Conservation (phyloP, 257 asterid species). For the Primulina eburnea region DNA sequence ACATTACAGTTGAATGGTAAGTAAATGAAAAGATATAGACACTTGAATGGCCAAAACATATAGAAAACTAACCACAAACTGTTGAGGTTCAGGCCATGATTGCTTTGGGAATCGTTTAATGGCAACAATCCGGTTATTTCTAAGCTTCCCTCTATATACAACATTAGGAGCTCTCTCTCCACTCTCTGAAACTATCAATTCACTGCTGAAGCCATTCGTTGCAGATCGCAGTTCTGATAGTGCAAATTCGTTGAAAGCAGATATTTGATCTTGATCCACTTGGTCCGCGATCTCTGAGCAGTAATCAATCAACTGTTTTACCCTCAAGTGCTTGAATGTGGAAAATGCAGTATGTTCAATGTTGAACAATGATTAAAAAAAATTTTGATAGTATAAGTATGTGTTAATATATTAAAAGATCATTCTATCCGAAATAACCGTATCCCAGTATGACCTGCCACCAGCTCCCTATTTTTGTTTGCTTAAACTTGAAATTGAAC, state of each 20-base stretch:
- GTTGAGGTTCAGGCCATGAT: conserved; percentile 87
- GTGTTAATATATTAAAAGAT: not conserved
- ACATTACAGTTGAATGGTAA: not conserved
- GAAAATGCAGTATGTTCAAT: not conserved
- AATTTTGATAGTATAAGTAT: not conserved
- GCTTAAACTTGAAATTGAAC: not conserved
- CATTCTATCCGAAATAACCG: not conserved
- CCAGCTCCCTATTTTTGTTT: too few species aligned
- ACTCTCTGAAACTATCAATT: conserved; percentile 77
- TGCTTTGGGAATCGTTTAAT: conserved; percentile 82
- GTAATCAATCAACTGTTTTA: conserved; percentile 15
- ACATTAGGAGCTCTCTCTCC: conserved; percentile 88
- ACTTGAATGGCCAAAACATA: not conserved
- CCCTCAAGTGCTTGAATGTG: not conserved
- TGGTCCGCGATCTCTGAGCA: conserved; percentile 56
- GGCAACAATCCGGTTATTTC: conserved; percentile 59
- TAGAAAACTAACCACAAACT: conserved; percentile 55
- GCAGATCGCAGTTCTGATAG: conserved; percentile 79
- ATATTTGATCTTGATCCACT: conserved; percentile 68
- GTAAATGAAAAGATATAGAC: too few species aligned
- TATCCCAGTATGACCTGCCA: not conserved
- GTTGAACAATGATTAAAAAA: not conserved
- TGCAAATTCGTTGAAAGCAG: conserved; percentile 69
- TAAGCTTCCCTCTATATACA: conserved; percentile 75
- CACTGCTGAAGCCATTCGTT: conserved; percentile 85